These are phyloP conservation scores for Cokeromyces recurvatus DNA, from an alignment of 371 early-diverging fungal species.

Conservation along the genomic window DNA sequence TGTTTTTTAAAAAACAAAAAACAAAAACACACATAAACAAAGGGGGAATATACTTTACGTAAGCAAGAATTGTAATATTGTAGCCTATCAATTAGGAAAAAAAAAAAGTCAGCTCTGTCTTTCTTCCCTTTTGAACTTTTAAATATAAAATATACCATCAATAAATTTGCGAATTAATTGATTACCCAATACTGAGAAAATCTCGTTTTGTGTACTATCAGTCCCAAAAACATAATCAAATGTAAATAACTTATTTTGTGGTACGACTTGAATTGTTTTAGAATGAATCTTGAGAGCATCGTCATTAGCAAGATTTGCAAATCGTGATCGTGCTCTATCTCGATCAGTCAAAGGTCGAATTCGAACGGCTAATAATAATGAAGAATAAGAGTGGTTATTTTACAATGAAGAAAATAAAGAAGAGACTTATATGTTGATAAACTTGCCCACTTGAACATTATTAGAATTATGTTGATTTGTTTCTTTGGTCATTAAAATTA, in stretches of 20 bases:
- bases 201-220: slow-evolving; percentile 21
- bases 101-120: no score
- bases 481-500: no score
- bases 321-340: slow-evolving; percentile 29
- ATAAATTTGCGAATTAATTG: slow-evolving; percentile 25
- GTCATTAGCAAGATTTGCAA: slow-evolving; percentile 27
- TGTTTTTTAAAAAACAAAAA: no score
- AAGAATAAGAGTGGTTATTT: no score
- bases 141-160: neutral
- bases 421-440: neutral
- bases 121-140: neutral
- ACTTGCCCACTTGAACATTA: no score
- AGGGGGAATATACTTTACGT: slow-evolving; percentile 65
- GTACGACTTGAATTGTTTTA: slow-evolving; percentile 24
- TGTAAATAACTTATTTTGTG: slow-evolving; percentile 27
- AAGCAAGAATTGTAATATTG: slow-evolving; percentile 92
- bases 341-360: slow-evolving; percentile 27
- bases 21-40: no score
- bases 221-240: slow-evolving; percentile 36
- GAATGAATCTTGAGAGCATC: slow-evolving; percentile 23
- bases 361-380: slow-evolving; percentile 22
- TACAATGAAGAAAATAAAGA: neutral
- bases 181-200: slow-evolving; percentile 22
- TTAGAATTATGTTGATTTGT: no score
- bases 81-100: slow-evolving; percentile 47